Base-by-base conservation (phyloP, 495 filamentous ascomycete genomes). In the Monascus purpureus region DNA sequence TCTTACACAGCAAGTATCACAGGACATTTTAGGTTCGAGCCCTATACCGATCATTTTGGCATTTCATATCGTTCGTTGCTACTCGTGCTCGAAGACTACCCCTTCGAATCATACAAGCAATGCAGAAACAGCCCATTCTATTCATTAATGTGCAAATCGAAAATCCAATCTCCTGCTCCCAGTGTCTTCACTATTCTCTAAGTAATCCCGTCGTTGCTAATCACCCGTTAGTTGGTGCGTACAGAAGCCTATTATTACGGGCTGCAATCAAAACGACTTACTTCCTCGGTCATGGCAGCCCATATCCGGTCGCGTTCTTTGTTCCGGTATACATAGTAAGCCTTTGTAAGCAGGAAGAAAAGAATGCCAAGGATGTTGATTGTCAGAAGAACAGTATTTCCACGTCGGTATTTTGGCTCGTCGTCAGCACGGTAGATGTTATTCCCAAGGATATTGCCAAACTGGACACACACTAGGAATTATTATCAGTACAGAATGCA, bases 381-480 rank as follows among this genome's bases (percentile, higher is more conserved):
- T 4, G 41, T 56, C 5, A 72, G 45, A 15, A 73, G 47, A 15
- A 61, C 46, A 18, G 45, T 45, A 42, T 75, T 70, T 0, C 71
- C 70, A 13, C 60, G 58, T 2, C 40, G 53, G 37, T 72, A 76
- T 6, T 59, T 37, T 1, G 73, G 73, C 24, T 59, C 61, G 40
- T 78, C 73, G 30, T 70, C 53, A 61, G 61, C 52, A 25, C 68
- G 62, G 42, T 72, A 75, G 32, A 75, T 67, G 39, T 73, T 73
- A 11, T 13, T 20, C 6, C 16, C 32, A 45, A 54, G 0, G 56
- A 49, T 16, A 73, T 70, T 25, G 57, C 65, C 0, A 57, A 59
- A n/a, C 49, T 36, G 29, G 3, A 31, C 17, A 12, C 16, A 20
- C 16, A 28, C 31, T 65, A 58, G n/a, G n/a, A n/a, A 63, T 52